Percentiles rank a stretch among this genome's conserved stretches.
phyloP scores from a whole-genome alignment of 805 yeast genomes.

The Myxozyma vanderwaltii region DNA sequence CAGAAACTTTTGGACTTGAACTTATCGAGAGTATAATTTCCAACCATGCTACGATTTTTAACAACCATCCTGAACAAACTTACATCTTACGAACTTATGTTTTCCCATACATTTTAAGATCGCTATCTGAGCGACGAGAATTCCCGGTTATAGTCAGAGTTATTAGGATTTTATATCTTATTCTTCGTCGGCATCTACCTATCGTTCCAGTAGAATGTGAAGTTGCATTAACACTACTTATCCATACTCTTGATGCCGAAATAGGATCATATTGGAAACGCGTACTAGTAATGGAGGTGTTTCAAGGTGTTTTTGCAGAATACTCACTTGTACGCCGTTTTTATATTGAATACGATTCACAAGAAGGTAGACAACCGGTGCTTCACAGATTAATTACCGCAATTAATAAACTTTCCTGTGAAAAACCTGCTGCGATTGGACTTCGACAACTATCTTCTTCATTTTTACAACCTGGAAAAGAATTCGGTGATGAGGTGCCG shows the following conservation, averaged over 20 bases:
- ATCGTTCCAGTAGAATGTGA: slow-evolving; percentile 76
- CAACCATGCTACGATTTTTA: slow-evolving; percentile 60
- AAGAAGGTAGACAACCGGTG: slow-evolving; percentile 60
- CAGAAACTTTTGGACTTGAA: slow-evolving; percentile 75
- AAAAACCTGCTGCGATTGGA: slow-evolving; percentile 43
- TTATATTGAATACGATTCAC: slow-evolving; percentile 63
- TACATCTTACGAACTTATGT: slow-evolving; percentile 65
- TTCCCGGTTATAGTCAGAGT: slow-evolving; percentile 77
- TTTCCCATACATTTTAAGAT: slow-evolving; percentile 73
- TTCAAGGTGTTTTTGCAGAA: slow-evolving; percentile 60
- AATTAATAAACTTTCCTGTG: slow-evolving; percentile 45
- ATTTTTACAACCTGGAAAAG: slow-evolving; percentile 9
- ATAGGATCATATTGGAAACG: slow-evolving; percentile 72
- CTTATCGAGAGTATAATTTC: slow-evolving; percentile 76
- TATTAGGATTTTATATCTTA: slow-evolving; percentile 65
- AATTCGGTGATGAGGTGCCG: neutral
- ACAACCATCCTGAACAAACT: slow-evolving; percentile 62
- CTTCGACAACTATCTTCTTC: slow-evolving; percentile 22
- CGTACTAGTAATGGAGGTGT: slow-evolving; percentile 71
- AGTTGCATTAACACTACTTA: slow-evolving; percentile 72
- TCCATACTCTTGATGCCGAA: slow-evolving; percentile 66
- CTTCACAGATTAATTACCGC: slow-evolving; percentile 56
- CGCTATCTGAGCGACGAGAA: slow-evolving; percentile 58
- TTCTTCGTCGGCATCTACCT: slow-evolving; percentile 62
- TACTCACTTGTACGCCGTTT: slow-evolving; percentile 54